Evolutionary conservation across 306 rosid species (phyloP).

Genomic region (Quercus dentata): DNA sequence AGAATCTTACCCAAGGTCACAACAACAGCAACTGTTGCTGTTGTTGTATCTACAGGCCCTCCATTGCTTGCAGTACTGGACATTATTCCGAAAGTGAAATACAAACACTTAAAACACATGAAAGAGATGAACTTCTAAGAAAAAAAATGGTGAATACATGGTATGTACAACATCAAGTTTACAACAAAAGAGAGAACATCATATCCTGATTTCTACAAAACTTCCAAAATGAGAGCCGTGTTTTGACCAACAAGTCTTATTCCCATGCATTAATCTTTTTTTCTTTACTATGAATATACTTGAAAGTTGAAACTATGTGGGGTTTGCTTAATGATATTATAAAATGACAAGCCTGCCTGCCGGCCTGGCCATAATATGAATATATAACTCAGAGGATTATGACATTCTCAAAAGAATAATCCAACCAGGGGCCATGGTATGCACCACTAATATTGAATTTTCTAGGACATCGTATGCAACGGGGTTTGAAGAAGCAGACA

Average conservation of each 20-base stretch:
- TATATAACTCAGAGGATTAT: neutral
- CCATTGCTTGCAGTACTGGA: neutral
- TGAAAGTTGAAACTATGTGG: neutral
- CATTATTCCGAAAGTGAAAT: constrained; percentile 16
- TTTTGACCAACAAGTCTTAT: too few species aligned
- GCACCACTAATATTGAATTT: too few species aligned
- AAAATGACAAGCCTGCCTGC: neutral
- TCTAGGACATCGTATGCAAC: too few species aligned
- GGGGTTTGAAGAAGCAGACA: too few species aligned
- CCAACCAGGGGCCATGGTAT: too few species aligned
- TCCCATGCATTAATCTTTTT: neutral
- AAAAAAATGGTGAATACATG: too few species aligned
- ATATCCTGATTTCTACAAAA: neutral
- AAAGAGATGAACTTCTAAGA: too few species aligned
- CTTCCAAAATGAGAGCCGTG: too few species aligned
- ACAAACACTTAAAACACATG: neutral
- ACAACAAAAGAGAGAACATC: too few species aligned
- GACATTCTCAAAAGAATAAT: too few species aligned
- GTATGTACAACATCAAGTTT: too few species aligned
- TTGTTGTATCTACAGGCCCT: too few species aligned
- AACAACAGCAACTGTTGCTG: neutral
- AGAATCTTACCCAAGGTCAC: neutral
- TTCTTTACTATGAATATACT: neutral
- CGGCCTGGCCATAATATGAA: neutral
- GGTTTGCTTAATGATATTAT: neutral